Conservation (phyloP, 1,284 basidiomycete genomes). For the Ganoderma sp. region DNA sequence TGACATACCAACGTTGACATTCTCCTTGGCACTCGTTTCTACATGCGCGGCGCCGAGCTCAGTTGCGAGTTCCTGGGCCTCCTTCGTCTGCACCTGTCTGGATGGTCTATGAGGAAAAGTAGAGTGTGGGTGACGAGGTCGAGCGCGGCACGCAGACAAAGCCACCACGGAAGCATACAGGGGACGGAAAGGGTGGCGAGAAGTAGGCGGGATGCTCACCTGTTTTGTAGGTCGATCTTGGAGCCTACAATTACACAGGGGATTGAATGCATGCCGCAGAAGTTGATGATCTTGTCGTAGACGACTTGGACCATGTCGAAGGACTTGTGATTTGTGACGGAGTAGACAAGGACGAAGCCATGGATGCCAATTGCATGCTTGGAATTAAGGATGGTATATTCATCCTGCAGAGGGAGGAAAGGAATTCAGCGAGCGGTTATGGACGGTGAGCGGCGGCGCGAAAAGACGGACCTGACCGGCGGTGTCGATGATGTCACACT, state of each 20-base stretch:
- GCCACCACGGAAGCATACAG: slow-evolving; percentile 12
- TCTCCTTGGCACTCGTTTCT: slow-evolving; percentile 90
- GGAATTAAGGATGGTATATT: slow-evolving; percentile 83
- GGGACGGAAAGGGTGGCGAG: slow-evolving; percentile 13
- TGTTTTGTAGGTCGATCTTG: slow-evolving; percentile 85
- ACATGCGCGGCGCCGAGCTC: slow-evolving; percentile 79
- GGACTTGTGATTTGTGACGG: slow-evolving; percentile 88
- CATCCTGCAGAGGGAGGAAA: slow-evolving; percentile 59
- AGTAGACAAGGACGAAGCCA: slow-evolving; percentile 92
- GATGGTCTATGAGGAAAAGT: slow-evolving; percentile 43
- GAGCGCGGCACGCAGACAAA: slow-evolving; percentile 10
- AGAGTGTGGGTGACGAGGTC: slow-evolving; percentile 32
- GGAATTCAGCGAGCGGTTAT: slow-evolving; percentile 10
- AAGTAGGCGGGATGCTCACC: slow-evolving; percentile 50
- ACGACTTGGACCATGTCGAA: slow-evolving; percentile 98
- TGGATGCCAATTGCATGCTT: slow-evolving; percentile 86
- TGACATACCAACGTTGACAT: slow-evolving; percentile 86
- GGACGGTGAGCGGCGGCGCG: slow-evolving; percentile 15
- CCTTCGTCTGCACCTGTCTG: slow-evolving; percentile 79
- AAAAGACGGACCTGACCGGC: slow-evolving; percentile 80
- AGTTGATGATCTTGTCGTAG: slow-evolving; percentile 97
- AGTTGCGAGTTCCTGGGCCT: slow-evolving; percentile 81
- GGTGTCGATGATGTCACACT: slow-evolving; percentile 98
- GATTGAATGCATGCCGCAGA: slow-evolving; percentile 87
- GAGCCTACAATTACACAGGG: slow-evolving; percentile 98